phyloP scores from a whole-genome alignment of 2,329 filamentous ascomycete species.

The Cordyceps fumosorosea region DNA sequence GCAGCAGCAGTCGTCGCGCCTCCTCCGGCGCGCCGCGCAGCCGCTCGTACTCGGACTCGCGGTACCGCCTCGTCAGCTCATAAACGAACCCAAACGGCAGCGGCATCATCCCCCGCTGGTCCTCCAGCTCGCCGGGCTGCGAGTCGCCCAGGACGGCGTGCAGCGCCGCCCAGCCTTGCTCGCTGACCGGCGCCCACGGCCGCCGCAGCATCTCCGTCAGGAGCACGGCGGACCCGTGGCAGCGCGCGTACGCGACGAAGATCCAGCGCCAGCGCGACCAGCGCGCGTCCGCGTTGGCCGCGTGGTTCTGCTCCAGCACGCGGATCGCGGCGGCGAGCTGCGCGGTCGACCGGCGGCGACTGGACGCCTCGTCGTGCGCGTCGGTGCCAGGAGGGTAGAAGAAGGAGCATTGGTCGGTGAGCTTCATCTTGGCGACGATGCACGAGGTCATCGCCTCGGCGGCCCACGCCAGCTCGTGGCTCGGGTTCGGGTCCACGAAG shows the following conservation, averaged over 20 bases:
- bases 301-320: conserved; percentile 11
- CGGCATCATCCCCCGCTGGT: neutral
- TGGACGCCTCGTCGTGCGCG: neutral
- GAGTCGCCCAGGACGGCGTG: conserved; percentile 12
- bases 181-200: conserved; percentile 5
- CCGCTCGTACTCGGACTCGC: conserved; percentile 9
- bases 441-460: neutral
- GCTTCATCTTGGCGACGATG: conserved; percentile 11
- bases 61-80: conserved; percentile 6
- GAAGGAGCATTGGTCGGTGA: conserved; percentile 11
- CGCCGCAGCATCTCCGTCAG: conserved; percentile 11
- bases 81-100: conserved; percentile 12
- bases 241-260: conserved; percentile 12
- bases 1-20: conserved; percentile 1
- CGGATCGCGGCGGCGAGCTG: neutral
- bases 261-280: conserved; percentile 10
- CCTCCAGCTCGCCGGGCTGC: conserved; percentile 8
- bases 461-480: neutral
- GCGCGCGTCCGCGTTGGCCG: neutral
- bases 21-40: conserved; percentile 1
- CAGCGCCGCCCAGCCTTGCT: conserved; percentile 10
- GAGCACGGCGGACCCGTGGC: conserved; percentile 9
- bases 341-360: neutral
- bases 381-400: neutral
- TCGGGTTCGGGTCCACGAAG: neutral